Evolutionary conservation across 192 early-diverging fungal genomes (phyloP).

Genomic region (Ramicandelaber brevisporus): DNA sequence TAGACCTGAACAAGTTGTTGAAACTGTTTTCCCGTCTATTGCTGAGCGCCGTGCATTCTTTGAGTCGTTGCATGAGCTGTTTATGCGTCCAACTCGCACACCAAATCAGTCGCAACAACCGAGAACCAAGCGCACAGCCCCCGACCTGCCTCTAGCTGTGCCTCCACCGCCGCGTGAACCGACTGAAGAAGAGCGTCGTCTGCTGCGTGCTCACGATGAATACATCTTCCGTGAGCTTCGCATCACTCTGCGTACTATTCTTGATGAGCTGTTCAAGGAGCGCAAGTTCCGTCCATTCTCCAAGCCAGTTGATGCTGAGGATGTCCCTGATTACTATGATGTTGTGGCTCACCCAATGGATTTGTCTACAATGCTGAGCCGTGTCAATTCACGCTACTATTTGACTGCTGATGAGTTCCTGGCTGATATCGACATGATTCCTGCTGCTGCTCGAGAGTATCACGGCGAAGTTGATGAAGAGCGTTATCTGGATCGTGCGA

Average conservation of each 20-base stretch:
- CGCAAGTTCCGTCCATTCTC: slow-evolving; percentile 15
- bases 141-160: slow-evolving; percentile 18
- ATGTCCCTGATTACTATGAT: slow-evolving; percentile 17
- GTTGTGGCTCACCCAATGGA: slow-evolving; percentile 21
- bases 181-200: slow-evolving; percentile 15
- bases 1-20: slow-evolving; percentile 1
- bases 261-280: slow-evolving; percentile 22
- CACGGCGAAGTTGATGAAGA: too few relatives aligned
- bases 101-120: slow-evolving; percentile 7
- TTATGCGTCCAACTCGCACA: slow-evolving; percentile 9
- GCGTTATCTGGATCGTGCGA: too few relatives aligned
- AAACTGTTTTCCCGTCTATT: slow-evolving; percentile 1
- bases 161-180: slow-evolving; percentile 21
- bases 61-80: slow-evolving; percentile 3
- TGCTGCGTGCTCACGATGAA: slow-evolving; percentile 21
- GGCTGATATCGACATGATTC: slow-evolving; percentile 15
- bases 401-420: slow-evolving; percentile 8
- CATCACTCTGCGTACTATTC: slow-evolving; percentile 22
- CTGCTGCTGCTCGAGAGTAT: too few relatives aligned
- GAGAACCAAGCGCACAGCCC: neutral
- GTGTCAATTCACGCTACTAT: slow-evolving; percentile 16
- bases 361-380: slow-evolving; percentile 16
- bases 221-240: slow-evolving; percentile 22
- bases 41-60: slow-evolving; percentile 5
- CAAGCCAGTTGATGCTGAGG: slow-evolving; percentile 16